These are phyloP conservation scores for Henckelia pumila DNA, from an alignment of 257 asterid genomes.

Conservation along the genomic window DNA sequence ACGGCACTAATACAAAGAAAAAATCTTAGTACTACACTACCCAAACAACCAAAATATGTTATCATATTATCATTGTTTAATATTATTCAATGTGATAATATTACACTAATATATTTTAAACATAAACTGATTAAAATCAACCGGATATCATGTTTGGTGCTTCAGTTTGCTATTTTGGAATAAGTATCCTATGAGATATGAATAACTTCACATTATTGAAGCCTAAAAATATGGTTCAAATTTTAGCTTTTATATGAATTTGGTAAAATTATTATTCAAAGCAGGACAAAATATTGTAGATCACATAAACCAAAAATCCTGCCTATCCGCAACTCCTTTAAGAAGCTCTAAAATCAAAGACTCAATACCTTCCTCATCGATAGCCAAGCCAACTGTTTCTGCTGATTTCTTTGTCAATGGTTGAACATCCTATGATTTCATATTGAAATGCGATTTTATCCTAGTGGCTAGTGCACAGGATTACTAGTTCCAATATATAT, in stretches of 20 bases:
- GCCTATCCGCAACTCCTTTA: constrained; percentile 79
- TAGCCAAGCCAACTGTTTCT: constrained; percentile 88
- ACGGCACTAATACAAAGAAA: no score
- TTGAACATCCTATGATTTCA: no score
- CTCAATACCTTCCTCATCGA: constrained; percentile 89
- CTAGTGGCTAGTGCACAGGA: no score
- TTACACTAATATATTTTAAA: no score
- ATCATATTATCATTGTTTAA: no score
- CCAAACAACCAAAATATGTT: no score
- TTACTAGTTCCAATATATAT: no score
- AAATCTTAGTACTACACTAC: no score
- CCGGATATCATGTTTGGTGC: no score
- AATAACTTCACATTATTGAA: constrained; percentile 62
- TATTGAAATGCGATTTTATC: no score
- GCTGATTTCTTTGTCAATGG: constrained; percentile 90
- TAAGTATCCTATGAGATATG: constrained; percentile 83
- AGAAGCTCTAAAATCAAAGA: constrained; percentile 81
- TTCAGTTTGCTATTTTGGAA: constrained; percentile 89
- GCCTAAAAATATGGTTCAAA: constrained; percentile 56
- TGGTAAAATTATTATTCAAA: constrained; percentile 7
- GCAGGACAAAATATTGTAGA: constrained; percentile 21
- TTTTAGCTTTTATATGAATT: constrained; percentile 6
- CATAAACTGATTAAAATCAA: no score
- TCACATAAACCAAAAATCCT: constrained; percentile 43
- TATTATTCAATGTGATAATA: no score